Percentiles rank a stretch among this genome's conserved stretches.
Evolutionary conservation across 1,139 yeast genomes (phyloP).

Genomic region (Geotrichum carabidarum): DNA sequence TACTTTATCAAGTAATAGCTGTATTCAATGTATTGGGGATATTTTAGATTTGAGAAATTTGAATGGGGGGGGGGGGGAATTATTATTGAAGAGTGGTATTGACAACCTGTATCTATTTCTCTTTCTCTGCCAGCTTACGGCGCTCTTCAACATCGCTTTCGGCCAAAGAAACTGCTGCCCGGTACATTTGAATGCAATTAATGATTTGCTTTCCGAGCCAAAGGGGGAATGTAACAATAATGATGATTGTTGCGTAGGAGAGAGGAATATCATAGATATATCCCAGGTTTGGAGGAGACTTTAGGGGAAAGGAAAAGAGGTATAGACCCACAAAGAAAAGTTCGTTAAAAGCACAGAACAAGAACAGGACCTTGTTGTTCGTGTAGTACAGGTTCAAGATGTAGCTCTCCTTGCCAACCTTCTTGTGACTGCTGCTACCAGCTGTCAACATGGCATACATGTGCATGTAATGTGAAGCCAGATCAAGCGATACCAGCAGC

Average conservation of each 20-base stretch:
- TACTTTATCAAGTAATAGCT: neutral
- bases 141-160: constrained; percentile 65
- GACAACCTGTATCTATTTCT: constrained; percentile 9
- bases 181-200: constrained; percentile 78
- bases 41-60: neutral
- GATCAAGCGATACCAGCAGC: constrained; percentile 74
- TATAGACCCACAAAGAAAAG: constrained; percentile 86
- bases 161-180: constrained; percentile 81
- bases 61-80: neutral
- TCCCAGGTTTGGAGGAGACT: constrained; percentile 40
- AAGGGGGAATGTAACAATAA: constrained; percentile 67
- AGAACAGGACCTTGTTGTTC: constrained; percentile 72
- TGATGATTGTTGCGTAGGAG: constrained; percentile 64
- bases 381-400: constrained; percentile 81
- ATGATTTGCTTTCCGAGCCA: constrained; percentile 90
- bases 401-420: constrained; percentile 67
- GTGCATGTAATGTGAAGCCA: constrained; percentile 96
- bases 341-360: constrained; percentile 90
- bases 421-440: constrained; percentile 81
- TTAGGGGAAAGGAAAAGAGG: constrained; percentile 59
- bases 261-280: constrained; percentile 42
- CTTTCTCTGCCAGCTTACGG: constrained; percentile 31
- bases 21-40: neutral
- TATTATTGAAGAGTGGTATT: neutral
- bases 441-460: constrained; percentile 88